phyloP scores from a whole-genome alignment of 108 stramenopile genomes.

The Nitzschia putrida region DNA sequence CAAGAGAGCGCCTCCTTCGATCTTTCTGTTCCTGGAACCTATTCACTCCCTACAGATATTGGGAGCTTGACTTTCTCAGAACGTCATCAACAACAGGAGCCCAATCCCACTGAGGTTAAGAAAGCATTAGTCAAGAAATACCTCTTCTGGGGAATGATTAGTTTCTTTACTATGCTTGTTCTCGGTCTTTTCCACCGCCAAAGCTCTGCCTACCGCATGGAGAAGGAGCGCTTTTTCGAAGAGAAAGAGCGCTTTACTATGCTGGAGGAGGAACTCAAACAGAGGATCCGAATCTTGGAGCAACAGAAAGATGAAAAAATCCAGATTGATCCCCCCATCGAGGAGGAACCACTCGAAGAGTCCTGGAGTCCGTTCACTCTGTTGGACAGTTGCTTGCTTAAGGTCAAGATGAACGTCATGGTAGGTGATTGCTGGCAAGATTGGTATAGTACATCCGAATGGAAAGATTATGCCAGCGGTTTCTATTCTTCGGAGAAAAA shows the following conservation, averaged over 20 bases:
- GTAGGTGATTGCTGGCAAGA: slow-evolving; percentile 25
- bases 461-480: background rate
- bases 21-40: slow-evolving; percentile 42
- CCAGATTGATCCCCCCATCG: background rate
- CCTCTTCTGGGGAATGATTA: too few relatives aligned
- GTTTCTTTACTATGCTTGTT: background rate
- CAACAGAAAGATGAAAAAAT: background rate
- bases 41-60: slow-evolving; percentile 39
- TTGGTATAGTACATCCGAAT: background rate
- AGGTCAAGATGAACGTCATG: slow-evolving; percentile 33
- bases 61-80: slow-evolving; percentile 19
- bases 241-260: too few relatives aligned
- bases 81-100: background rate
- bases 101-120: too few relatives aligned
- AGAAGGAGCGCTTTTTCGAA: too few relatives aligned
- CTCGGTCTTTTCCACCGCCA: slow-evolving; percentile 6
- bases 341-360: background rate
- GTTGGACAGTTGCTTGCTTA: slow-evolving; percentile 47
- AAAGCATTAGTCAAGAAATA: too few relatives aligned
- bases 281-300: slow-evolving; percentile 22
- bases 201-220: slow-evolving; percentile 1
- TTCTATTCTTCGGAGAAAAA: background rate
- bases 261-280: background rate
- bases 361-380: slow-evolving; percentile 12
- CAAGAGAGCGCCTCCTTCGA: slow-evolving; percentile 17